Evolutionary conservation across 1,139 yeast species (phyloP).

Genomic region (Groenewaldozyma sp.): DNA sequence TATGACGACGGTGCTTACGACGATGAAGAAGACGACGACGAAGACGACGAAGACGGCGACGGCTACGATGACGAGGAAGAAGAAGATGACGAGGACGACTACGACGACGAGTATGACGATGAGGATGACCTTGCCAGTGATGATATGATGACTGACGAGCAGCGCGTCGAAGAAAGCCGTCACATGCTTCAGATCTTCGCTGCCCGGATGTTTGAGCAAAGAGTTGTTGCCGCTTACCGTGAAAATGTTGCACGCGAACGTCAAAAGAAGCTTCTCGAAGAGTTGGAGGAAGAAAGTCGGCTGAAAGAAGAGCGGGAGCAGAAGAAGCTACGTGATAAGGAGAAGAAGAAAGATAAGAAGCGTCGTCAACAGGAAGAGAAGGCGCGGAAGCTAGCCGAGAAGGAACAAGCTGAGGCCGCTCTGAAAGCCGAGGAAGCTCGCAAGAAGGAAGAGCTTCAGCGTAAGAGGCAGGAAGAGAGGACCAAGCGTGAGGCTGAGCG

Average conservation of each 20-base stretch:
- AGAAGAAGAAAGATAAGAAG: conserved; percentile 72
- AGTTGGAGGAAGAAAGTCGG: conserved; percentile 67
- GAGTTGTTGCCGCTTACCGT: conserved; percentile 62
- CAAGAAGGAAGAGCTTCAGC: conserved; percentile 49
- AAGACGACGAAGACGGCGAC: conserved; percentile 31
- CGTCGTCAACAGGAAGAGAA: conserved; percentile 58
- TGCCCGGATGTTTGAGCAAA: conserved; percentile 61
- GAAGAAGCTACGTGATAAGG: conserved; percentile 63
- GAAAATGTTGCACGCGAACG: conserved; percentile 68
- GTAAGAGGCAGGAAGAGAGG: conserved; percentile 40
- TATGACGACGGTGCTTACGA: conserved; percentile 26
- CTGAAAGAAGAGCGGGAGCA: conserved; percentile 62
- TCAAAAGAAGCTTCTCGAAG: conserved; percentile 62
- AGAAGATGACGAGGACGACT: conserved; percentile 21
- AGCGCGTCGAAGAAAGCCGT: conserved; percentile 65
- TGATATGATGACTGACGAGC: conserved; percentile 47
- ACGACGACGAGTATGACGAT: conserved; percentile 22
- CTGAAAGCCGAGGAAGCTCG: conserved; percentile 36
- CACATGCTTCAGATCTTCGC: conserved; percentile 69
- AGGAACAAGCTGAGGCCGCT: conserved; percentile 46
- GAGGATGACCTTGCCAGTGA: conserved; percentile 29
- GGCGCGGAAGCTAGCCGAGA: conserved; percentile 59
- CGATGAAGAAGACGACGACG: conserved; percentile 21
- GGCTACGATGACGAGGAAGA: conserved; percentile 27
- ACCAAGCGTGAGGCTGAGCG: conserved; percentile 40